Evolutionary conservation across 306 rosid genomes (phyloP), one percentile per base, ranked within the genome.

Genomic region (Prunus dulcis): DNA sequence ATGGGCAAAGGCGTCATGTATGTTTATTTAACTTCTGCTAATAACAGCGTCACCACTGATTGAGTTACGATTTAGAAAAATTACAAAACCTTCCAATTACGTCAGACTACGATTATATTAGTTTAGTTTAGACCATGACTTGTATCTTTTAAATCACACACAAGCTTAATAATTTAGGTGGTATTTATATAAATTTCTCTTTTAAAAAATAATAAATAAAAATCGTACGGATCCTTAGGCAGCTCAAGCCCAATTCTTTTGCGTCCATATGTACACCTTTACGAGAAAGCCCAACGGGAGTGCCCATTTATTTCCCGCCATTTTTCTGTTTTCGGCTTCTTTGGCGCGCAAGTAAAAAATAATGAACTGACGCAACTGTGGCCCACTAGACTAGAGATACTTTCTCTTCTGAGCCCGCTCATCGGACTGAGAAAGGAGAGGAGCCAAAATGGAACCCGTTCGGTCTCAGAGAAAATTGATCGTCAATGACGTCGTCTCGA

Each of bases 301-400:
- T 32, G 43, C 7, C 43, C 9, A 38, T 38, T 38, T 15, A 56
- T 71, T 84, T 91, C 96, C 93, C 93, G 96, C 93, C 92, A 86
- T 69, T 87, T 86, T 78, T 25, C 23, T 2, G 70, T 19, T 19
- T 22, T 10, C 10, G 20, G 25, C 43, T 46, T 58, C 23, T 13
- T 77, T 81, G 68, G 88, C 81, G 91, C 93, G 92, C 78, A 50
- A 43, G 64, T 34, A 4, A 0, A 34, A 34, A 4, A n/a, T 14
- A 9, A 5, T 14, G 28, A 53, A 20, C 14, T 7, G n/a, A 64
- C 23, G 9, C 12, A 65, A 14, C 9, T 0, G 27, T 64, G 69
- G 69, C 49, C 69, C 69, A 19, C 49, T 12, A 20, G 67, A 34
- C 69, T 5, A 20, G 67, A 58, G 64, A 60, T 23, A 23, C 25